Conservation (phyloP, 257 asterid genomes). For the Pogostemon cablin region DNA sequence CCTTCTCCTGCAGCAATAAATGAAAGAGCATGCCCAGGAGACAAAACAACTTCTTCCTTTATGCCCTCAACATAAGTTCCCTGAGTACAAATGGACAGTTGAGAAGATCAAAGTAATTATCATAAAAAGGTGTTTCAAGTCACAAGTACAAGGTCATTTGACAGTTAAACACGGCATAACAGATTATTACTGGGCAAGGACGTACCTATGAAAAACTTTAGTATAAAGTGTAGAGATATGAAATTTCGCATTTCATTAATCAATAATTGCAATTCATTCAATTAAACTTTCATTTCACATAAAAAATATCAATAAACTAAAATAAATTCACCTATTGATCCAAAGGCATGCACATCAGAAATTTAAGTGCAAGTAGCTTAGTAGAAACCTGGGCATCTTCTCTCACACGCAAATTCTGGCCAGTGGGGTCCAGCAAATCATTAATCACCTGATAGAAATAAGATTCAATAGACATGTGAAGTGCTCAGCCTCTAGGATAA, state of each 20-base stretch:
- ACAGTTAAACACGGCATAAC: not conserved
- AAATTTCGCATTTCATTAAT: no score
- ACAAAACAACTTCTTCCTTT: conserved; percentile 92
- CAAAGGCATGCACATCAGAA: conserved; percentile 20
- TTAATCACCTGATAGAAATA: conserved; percentile 70
- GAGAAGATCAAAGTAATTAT: conserved; percentile 24
- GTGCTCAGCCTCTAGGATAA: conserved; percentile 22
- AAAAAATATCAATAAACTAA: not conserved
- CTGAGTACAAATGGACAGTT: conserved; percentile 44
- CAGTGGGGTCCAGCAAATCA: conserved; percentile 95
- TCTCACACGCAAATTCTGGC: conserved; percentile 83
- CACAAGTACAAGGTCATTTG: not conserved
- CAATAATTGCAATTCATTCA: no score
- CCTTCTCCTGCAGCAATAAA: conserved; percentile 93
- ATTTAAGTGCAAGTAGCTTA: conserved; percentile 17
- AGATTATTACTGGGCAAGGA: conserved; percentile 20
- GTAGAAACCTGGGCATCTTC: conserved; percentile 76
- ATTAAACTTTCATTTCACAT: no score
- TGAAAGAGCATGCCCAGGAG: conserved; percentile 91
- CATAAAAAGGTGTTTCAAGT: conserved; percentile 11
- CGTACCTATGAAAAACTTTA: conserved; percentile 2
- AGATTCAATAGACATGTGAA: conserved; percentile 26
- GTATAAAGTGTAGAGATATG: not conserved
- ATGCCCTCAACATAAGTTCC: conserved; percentile 98
- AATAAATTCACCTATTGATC: conserved; percentile 18